phyloP scores from a whole-genome alignment of 2,329 filamentous ascomycete species.

The Lachnellula willkommii region DNA sequence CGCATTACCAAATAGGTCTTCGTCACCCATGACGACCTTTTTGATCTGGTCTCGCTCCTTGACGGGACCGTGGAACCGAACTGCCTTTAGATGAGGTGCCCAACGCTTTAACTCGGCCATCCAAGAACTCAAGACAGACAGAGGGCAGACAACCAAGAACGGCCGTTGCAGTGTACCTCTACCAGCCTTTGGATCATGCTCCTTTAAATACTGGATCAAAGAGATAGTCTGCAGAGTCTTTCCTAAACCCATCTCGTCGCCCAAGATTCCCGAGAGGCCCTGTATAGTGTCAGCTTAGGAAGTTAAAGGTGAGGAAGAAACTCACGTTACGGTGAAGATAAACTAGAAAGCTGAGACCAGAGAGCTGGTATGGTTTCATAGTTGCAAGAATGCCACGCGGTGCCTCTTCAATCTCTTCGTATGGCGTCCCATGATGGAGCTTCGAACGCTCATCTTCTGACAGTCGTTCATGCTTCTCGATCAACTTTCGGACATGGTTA shows the following conservation, averaged over 20 bases:
- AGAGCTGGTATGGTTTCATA: conserved; percentile 48
- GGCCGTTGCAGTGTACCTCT: conserved; percentile 36
- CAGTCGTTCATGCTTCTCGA: conserved; percentile 23
- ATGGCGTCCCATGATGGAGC: conserved; percentile 23
- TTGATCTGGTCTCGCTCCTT: conserved; percentile 42
- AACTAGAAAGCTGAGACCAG: conserved; percentile 45
- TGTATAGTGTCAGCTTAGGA: conserved; percentile 4
- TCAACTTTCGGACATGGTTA: conserved; percentile 32
- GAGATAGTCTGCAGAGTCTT: conserved; percentile 46
- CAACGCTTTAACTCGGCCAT: conserved; percentile 42
- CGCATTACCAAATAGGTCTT: conserved; percentile 40
- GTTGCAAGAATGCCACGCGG: conserved; percentile 39
- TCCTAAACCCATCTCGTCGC: conserved; percentile 47
- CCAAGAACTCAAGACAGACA: conserved; percentile 47
- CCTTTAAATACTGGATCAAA: conserved; percentile 43
- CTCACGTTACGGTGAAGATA: conserved; percentile 38
- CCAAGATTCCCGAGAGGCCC: conserved; percentile 41
- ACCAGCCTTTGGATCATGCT: conserved; percentile 32
- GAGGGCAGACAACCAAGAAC: conserved; percentile 44
- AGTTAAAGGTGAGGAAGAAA: background rate
- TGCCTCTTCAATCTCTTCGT: conserved; percentile 26
- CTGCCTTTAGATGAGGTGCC: conserved; percentile 41
- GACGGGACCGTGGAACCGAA: conserved; percentile 43
- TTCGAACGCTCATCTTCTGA: conserved; percentile 18
- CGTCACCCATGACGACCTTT: conserved; percentile 40